Evolutionary conservation across 2,329 filamentous ascomycete genomes (phyloP), one percentile per base, ranked within the genome.

Genomic region (Stagonosporopsis rhizophila): DNA sequence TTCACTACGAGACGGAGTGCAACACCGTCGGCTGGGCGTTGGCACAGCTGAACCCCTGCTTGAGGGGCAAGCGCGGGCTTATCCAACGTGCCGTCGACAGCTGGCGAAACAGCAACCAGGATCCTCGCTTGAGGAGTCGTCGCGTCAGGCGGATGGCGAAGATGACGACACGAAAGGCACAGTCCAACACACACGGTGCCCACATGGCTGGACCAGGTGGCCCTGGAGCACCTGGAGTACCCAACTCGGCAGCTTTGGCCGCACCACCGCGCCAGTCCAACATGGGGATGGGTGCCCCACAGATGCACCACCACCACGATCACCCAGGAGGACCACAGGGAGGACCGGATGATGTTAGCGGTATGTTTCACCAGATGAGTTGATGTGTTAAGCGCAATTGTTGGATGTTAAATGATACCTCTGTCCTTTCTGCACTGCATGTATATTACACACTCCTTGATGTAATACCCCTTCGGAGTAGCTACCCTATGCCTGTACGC

Each of bases 1-100:
- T 97, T 65, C 90, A 95, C 66, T 99, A 99, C 77, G 95, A 99
- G 81, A 97, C 92, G 15, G 95, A 99, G 79, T 99, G 95, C 83
- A 99, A 99, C 79, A 92, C 92, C 0, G 95, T 99, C n/a, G 95
- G 95, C n/a, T 99, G 95, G 95, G 94, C 94, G 12, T 80, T 99
- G 65, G 95, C 95, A 2, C 90, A 98, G 72, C 81, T 99, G 50
- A 99, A 99, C 76, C 89, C 92, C 7, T 90, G 91, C 55, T 83
- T 98, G 57, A 87, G 94, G 61, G 94, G 94, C 66, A 98, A 98
- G 83, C 87, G 95, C 67, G 95, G 95, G 7, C 83, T 99, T 58
- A 99, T 99, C 66, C 95, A 99, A 80, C 86, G 95, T 63, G 95
- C 95, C 2, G 95, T 99, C 40, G 95, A 99, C 78, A 97, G 93